Percentiles rank a stretch among this genome's conserved stretches.
phyloP scores from a whole-genome alignment of 1,284 basidiomycete species.

The Fomitopsis pinicola region DNA sequence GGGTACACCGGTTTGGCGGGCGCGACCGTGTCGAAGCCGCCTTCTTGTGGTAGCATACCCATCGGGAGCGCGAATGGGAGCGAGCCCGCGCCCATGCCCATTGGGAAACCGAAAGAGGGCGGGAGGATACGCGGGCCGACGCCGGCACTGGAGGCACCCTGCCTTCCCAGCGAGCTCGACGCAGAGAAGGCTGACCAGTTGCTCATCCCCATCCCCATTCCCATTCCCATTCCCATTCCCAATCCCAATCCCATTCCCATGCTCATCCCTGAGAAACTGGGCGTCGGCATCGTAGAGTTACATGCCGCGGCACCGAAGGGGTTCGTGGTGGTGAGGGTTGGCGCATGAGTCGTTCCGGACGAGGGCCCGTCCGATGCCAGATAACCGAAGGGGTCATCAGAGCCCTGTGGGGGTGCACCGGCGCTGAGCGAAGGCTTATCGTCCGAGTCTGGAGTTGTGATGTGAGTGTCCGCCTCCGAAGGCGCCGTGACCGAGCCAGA shows the following conservation, averaged over 20 bases:
- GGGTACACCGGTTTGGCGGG: conserved; percentile 51
- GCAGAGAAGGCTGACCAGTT: conserved; percentile 1
- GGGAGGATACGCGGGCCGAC: conserved; percentile 3
- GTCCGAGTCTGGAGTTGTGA: conserved; percentile 5
- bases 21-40: conserved; percentile 6
- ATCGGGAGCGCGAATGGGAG: conserved; percentile 1
- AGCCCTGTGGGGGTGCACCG: neutral
- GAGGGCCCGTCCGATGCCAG: conserved; percentile 8
- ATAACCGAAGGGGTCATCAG: conserved; percentile 22
- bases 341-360: neutral
- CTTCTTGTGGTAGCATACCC: neutral
- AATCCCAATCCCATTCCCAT: neutral
- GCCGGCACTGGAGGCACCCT: conserved; percentile 2
- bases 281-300: neutral
- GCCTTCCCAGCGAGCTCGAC: neutral
- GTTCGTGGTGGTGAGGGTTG: conserved; percentile 4
- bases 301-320: conserved; percentile 1
- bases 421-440: neutral
- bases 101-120: neutral
- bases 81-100: neutral
- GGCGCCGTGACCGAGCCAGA: conserved; percentile 2
- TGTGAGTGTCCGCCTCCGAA: conserved; percentile 5
- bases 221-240: neutral
- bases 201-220: conserved; percentile 1
- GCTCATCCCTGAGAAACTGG: neutral